Conservation (phyloP, 768 basidiomycete genomes). For the Coprinopsis cinerea region DNA sequence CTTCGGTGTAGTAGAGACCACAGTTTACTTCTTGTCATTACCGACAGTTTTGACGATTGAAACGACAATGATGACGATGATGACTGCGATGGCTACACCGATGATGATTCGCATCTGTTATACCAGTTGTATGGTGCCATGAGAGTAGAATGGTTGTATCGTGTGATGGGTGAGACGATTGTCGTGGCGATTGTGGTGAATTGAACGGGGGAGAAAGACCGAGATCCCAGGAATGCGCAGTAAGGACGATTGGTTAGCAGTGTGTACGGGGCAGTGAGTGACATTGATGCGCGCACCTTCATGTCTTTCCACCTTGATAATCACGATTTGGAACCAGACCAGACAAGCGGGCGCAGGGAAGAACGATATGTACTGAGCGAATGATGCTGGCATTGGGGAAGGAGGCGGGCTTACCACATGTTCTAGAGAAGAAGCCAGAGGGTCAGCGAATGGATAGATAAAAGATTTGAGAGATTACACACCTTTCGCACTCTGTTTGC, state of each 20-base stretch:
- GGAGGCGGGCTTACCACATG: conserved; percentile 68
- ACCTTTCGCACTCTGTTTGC: conserved; percentile 98
- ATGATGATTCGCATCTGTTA: conserved; percentile 96
- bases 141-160: background rate
- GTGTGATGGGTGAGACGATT: no score
- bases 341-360: conserved; percentile 7
- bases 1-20: no score
- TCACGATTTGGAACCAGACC: background rate
- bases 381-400: background rate
- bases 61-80: conserved; percentile 94
- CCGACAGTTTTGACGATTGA: conserved; percentile 75
- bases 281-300: conserved; percentile 53
- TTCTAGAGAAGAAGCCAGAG: conserved; percentile 41
- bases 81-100: conserved; percentile 79
- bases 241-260: no score
- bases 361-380: conserved; percentile 10
- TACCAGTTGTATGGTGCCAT: background rate
- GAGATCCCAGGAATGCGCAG: no score
- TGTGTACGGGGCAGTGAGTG: background rate
- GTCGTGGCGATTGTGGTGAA: no score
- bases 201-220: no score
- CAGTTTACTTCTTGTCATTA: conserved; percentile 1
- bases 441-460: conserved; percentile 4
- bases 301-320: conserved; percentile 91
- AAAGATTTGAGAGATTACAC: conserved; percentile 28